Base-by-base conservation (phyloP, 139 green algal species). In the Bryopsis sp. region DNA sequence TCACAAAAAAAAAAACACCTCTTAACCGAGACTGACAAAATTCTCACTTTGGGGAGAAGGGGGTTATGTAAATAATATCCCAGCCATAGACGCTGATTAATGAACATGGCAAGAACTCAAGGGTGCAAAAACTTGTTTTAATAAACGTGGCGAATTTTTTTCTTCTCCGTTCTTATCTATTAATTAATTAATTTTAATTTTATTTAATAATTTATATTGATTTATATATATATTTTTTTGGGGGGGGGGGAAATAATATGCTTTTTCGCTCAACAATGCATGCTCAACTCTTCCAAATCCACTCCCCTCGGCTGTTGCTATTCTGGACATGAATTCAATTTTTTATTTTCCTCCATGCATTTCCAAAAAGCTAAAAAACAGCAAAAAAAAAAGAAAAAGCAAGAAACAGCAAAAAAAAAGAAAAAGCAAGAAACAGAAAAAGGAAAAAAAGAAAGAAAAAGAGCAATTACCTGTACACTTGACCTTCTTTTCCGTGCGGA, bases 401-500 rank as follows among this genome's bases (percentile, higher is more conserved):
- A 22, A 36, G 46, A 2, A 35, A 32, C 47, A 28, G 58, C 63
- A 24, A 4, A 28, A 36, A 36, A 72, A 11, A 43, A 75, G 68
- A 2, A 48, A 0, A 22, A n/a, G 47, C 38, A 59, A 34, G 36
- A 72, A 68, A 15, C 34, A 54, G 33, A 32, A 6, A 57, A 65
- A 38, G 6, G 11, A 48, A 39, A 36, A 67, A 26, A 3, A 64
- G 43, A 47, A 7, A 31, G n/a, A 37, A 5, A 46, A 15, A 22
- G 19, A 2, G 5, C 29, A 4, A 58, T 8, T 60, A 84, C 80
- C 83, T 77, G 74, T 89, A 92, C 1, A 83, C 79, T 2, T 82
- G 34, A 3, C 73, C 89, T 63, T 89, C 79, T 0, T 58, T 58
- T 11, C 90, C 86, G 6, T 82, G 61, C 0, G 87, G 86, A 28